Base-by-base conservation (phyloP, 441 rosid species). In the Brassica hybrid region DNA sequence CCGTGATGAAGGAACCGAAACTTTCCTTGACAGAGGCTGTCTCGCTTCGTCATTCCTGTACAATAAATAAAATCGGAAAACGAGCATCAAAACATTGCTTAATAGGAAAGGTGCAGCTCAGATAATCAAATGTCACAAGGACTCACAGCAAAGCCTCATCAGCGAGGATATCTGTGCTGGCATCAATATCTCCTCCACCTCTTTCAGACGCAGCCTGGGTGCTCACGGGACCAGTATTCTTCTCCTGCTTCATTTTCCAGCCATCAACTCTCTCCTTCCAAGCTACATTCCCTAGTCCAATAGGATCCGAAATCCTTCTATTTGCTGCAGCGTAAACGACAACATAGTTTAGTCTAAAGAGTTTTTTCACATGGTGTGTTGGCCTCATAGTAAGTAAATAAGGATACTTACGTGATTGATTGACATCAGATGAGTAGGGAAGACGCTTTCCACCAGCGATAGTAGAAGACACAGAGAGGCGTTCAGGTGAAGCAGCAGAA, bases 181-280 rank as follows among this genome's bases (percentile, higher is more conserved):
- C 93, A 81, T 94, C 98, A 72, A 88, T 91, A 84, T 96, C 98
- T 83, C 94, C 84, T 52, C 81, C 84, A 75, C 98, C 90, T 79
- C 93, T 97, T 32, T 94, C 91, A 79, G 94, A 79, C 69, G 94
- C 88, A 72, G 86, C 95, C 63, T 86, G 90, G 52, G 91, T 87
- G 83, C 94, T 96, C 88, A 96, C 85, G 27, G 98, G 96, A 27
- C 32, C 85, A 48, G 69, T 75, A 77, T 86, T 93, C 85, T 94
- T 97, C 69, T 97, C 98, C 78, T 93, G 99, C 87, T 94, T 97
- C 94, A 91, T 88, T 83, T 90, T 97, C 99, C 98, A 97, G 76
- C 98, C 97, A 80, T 97, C 98, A 79, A 96, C 94, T 84, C 98
- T 91, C 89, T 96, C 99, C 85, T 93, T 96, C 99, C 99, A 96